Conservation (phyloP, 495 filamentous ascomycete species). For the Cairneyella variabilis region DNA sequence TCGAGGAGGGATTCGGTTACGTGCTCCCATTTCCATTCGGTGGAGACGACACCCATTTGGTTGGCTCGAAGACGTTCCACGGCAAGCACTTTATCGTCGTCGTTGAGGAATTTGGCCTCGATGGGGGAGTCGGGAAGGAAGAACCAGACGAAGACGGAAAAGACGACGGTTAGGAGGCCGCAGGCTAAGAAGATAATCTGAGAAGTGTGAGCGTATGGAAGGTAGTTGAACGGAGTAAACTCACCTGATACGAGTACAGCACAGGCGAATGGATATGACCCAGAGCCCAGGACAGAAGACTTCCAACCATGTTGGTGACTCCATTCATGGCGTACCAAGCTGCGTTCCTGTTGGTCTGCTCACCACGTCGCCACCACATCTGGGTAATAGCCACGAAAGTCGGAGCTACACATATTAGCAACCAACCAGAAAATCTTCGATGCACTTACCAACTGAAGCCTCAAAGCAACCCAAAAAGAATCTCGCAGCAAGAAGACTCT, state of each 20-base stretch:
- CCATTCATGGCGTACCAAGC: constrained; percentile 60
- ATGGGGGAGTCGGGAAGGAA: constrained; percentile 56
- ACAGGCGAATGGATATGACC: constrained; percentile 19
- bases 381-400: constrained; percentile 57
- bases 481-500: constrained; percentile 54
- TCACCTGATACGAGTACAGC: constrained; percentile 19
- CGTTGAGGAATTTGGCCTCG: constrained; percentile 50
- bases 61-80: constrained; percentile 54
- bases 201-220: not conserved
- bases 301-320: constrained; percentile 43
- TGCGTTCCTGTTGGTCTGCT: constrained; percentile 55
- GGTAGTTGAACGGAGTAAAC: not conserved
- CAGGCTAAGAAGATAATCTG: constrained; percentile 55
- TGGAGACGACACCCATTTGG: constrained; percentile 55
- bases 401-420: constrained; percentile 38
- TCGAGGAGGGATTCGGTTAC: constrained; percentile 58
- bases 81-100: constrained; percentile 46
- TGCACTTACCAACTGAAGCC: constrained; percentile 42
- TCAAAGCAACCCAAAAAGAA: constrained; percentile 63
- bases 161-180: constrained; percentile 47
- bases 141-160: constrained; percentile 43
- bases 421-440: constrained; percentile 17
- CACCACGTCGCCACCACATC: constrained; percentile 59
- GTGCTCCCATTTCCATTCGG: constrained; percentile 60
- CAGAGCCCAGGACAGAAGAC: constrained; percentile 19